Conservation (phyloP, 768 basidiomycete species). For the Tricholoma terreum region DNA sequence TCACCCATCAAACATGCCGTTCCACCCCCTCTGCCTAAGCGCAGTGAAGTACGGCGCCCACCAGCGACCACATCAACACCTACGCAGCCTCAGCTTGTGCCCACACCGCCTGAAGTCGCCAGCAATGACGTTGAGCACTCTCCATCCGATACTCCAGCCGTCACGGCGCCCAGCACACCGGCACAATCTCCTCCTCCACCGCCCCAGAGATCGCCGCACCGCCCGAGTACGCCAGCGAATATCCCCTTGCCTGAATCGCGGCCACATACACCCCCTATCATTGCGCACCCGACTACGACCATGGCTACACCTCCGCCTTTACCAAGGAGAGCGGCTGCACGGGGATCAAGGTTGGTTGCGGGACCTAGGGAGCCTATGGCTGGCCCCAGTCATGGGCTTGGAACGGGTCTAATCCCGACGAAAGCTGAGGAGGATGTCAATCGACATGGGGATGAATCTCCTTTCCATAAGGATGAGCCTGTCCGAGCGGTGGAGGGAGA, state of each 20-base stretch:
- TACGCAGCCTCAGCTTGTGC: background rate
- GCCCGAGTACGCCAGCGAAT: conserved; percentile 30
- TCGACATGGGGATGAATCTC: background rate
- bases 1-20: conserved; percentile 18
- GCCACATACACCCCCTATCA: conserved; percentile 34
- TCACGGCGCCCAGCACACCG: conserved; percentile 4
- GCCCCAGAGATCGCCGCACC: conserved; percentile 11
- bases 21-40: conserved; percentile 52
- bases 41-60: conserved; percentile 36
- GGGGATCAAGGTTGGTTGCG: conserved; percentile 33
- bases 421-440: conserved; percentile 1
- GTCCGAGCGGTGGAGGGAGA: conserved; percentile 2
- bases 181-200: conserved; percentile 6
- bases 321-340: conserved; percentile 61
- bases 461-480: conserved; percentile 2
- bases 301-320: conserved; percentile 50
- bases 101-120: background rate
- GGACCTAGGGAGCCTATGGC: conserved; percentile 23
- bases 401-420: background rate
- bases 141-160: background rate
- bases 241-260: conserved; percentile 44
- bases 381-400: background rate
- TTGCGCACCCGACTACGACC: conserved; percentile 15
- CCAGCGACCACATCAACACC: conserved; percentile 4
- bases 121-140: conserved; percentile 4